Evolutionary conservation across 208 protist genomes (phyloP).

Genomic region (Tetramitus jugosus): DNA sequence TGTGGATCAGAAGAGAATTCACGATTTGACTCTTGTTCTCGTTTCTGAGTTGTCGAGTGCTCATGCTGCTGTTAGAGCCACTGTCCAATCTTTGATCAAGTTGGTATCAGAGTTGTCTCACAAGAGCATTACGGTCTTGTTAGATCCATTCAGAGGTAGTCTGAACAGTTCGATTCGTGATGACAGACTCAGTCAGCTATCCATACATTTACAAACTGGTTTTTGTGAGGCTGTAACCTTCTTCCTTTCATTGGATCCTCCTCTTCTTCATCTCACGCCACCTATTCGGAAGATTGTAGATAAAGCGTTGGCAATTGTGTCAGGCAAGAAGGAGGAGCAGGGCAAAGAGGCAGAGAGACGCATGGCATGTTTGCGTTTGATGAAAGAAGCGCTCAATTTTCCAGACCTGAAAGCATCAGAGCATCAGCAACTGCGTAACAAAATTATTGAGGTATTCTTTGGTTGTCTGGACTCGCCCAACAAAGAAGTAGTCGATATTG

Average conservation of each 20-base stretch:
- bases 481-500: background rate
- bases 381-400: background rate
- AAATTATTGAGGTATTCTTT: constrained; percentile 17
- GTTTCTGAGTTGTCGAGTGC: background rate
- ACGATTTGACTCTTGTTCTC: background rate
- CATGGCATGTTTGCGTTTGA: background rate
- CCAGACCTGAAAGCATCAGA: background rate
- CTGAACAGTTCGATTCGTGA: background rate
- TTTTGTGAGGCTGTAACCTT: background rate
- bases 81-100: background rate
- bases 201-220: background rate
- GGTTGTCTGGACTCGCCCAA: background rate
- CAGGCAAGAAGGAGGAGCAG: background rate
- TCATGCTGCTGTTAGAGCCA: background rate
- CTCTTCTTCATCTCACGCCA: background rate
- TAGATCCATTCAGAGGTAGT: background rate
- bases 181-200: background rate
- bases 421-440: background rate
- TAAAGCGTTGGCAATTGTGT: background rate
- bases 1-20: background rate
- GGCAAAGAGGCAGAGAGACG: background rate
- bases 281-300: background rate
- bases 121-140: background rate
- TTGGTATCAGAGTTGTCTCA: background rate
- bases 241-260: background rate